Conservation (phyloP, 192 early-diverging fungal species). For the Coemansia sp. region DNA sequence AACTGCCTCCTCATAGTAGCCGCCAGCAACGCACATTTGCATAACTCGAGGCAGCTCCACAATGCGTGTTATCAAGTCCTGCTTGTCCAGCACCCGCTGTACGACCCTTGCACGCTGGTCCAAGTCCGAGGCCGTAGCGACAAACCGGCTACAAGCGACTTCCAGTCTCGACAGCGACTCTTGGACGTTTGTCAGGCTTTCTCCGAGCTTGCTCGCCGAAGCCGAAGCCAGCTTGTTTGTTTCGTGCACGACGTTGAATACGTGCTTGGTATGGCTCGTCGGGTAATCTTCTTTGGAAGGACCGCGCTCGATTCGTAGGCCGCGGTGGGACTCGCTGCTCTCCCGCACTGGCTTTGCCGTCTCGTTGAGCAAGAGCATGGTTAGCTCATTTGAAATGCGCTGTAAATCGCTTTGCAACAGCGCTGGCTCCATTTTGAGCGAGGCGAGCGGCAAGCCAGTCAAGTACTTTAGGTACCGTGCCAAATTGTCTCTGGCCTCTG, state of each 20-base stretch:
- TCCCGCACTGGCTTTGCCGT: constrained; percentile 7
- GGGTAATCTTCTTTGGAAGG: neutral
- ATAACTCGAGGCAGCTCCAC: constrained; percentile 55
- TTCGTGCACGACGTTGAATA: constrained; percentile 33
- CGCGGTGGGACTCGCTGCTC: neutral
- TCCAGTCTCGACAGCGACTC: constrained; percentile 30
- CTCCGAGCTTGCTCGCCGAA: constrained; percentile 9
- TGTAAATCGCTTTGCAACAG: constrained; percentile 48
- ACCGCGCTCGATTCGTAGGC: neutral
- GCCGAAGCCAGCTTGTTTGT: constrained; percentile 18
- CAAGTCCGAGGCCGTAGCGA: constrained; percentile 25
- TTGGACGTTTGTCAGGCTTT: constrained; percentile 26
- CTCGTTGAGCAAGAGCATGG: constrained; percentile 46
- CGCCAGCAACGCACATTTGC: constrained; percentile 56
- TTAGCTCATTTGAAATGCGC: constrained; percentile 49
- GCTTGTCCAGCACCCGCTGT: constrained; percentile 51
- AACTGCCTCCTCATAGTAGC: constrained; percentile 52
- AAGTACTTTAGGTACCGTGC: constrained; percentile 54
- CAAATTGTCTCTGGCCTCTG: constrained; percentile 34
- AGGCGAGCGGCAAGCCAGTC: constrained; percentile 36
- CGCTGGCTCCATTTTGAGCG: constrained; percentile 47
- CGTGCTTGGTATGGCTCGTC: neutral
- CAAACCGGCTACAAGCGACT: constrained; percentile 31
- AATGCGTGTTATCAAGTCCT: constrained; percentile 47
- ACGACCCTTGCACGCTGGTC: constrained; percentile 39